Base-by-base conservation (phyloP, 805 yeast species). In the Kodamaea neixiangensis region DNA sequence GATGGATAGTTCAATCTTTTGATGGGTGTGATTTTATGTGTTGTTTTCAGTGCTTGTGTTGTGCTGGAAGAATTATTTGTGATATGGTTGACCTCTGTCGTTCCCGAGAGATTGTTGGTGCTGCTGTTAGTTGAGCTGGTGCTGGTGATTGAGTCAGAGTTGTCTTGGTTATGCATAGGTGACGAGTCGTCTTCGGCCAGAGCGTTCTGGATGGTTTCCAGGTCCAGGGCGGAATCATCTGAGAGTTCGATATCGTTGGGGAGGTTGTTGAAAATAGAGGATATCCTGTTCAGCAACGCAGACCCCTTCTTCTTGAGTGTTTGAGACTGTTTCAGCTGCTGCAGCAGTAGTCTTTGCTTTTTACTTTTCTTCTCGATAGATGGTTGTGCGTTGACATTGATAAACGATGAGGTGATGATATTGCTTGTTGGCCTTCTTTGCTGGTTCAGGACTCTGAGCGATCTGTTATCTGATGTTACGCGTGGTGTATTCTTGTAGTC, bases 181-280 rank as follows among this genome's bases (percentile, higher is more conserved):
- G 41, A 20, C 3, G 41, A 37, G 11, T 37, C 20, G 2, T 37
- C 41, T 15, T 37, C 41, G 3, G 41, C 19, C 41, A 37, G 41
- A 2, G 19, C 41, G 10, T 34, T 22, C 21, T 56, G 58, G 6
- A 69, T 60, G 1, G 76, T 68, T 17, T 74, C 78, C 40, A 57
- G 56, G 46, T 73, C 78, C 1, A 75, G 69, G 2, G 75, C 76
- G n/a, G 76, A 71, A 54, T 75, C 79, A 47, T 75, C 79, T 0
- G 77, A 72, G 5, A 75, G 57, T 51, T 75, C 78, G 47, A 75
- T 72, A 60, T 75, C 79, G 55, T 75, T 75, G 11, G 79, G 79
- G n/a, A 75, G 58, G 41, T 75, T 75, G 52, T 71, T 75, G 59
- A 75, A 75, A 3, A 73, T 69, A 5, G 76, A 64, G 1, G 76